Evolutionary conservation across 768 basidiomycete species (phyloP).

Genomic region (Auricularia heimuer): DNA sequence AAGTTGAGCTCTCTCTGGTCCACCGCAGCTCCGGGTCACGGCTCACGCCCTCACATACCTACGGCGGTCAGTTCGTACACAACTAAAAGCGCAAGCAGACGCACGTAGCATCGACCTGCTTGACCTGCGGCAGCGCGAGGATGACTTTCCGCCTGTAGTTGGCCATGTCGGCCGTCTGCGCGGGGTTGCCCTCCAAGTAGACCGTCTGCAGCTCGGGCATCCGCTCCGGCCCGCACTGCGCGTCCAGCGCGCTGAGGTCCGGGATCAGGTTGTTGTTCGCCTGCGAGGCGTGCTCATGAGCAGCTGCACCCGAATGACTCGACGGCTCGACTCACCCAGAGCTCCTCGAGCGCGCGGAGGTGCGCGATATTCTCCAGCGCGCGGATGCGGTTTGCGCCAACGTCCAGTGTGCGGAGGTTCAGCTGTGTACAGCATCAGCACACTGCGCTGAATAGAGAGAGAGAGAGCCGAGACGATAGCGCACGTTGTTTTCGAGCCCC

Average conservation of each 20-base stretch:
- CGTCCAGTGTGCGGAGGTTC: conserved; percentile 76
- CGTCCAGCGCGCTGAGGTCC: conserved; percentile 55
- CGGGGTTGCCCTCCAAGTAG: conserved; percentile 93
- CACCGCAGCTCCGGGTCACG: no score
- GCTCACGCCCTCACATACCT: no score
- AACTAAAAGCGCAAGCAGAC: neutral
- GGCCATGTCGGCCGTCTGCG: conserved; percentile 66
- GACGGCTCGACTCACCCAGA: conserved; percentile 60
- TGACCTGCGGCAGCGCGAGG: conserved; percentile 76
- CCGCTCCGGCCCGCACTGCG: conserved; percentile 40
- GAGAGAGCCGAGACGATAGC: conserved; percentile 33
- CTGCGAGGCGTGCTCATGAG: conserved; percentile 29
- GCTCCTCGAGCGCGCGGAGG: conserved; percentile 68
- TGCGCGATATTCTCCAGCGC: conserved; percentile 77
- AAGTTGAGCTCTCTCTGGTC: no score
- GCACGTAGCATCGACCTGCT: conserved; percentile 93
- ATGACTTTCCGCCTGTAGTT: conserved; percentile 85
- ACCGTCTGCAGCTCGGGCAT: conserved; percentile 66
- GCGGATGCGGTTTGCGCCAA: conserved; percentile 76
- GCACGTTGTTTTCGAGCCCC: conserved; percentile 64
- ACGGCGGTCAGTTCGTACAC: no score
- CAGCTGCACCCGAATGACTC: no score
- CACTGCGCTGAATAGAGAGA: neutral
- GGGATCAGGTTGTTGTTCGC: conserved; percentile 82
- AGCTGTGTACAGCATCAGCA: conserved; percentile 20